Base-by-base conservation (phyloP, 306 rosid species). In the Medicago truncatula region DNA sequence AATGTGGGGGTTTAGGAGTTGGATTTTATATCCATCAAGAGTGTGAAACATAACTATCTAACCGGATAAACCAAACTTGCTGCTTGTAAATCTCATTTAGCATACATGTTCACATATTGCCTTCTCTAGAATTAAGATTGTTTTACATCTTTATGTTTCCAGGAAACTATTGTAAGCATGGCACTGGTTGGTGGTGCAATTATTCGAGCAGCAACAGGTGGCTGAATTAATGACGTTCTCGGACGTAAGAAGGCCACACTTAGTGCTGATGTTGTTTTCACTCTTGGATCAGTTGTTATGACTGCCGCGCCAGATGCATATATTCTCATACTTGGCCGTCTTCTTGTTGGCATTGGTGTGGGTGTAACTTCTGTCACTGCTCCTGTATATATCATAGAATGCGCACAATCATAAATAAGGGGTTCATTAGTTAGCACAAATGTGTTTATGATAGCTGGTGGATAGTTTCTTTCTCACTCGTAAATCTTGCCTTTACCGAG, bases 151-250 rank as follows among this genome's bases (percentile, higher is more conserved):
- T 12, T 39, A 64, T 21, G 25, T 79, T 79, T 34, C 2, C 88
- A 90, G 96, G 96, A 91, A 87, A 88, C 96, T 17, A 79, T 79
- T 28, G 96, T 88, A 8, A 90, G 96, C 86, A 88, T 88, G 93
- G 96, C 96, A 28, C 71, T 91, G 83, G 89, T 87, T 64, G 96
- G 96, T 80, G 96, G 96, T 80, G 96, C 96, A 46, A 87, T 88
- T 4, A 61, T 88, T 78, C 91, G 96, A 74, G 96, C 96, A 40
- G 82, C 93, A 58, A 71, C 85, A 15, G 96, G 91, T 43, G 96
- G 96, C 50, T 88, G 93, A 91, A 83, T 91, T 69, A 91, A 88
- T 21, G 96, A 91, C 80, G 75, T 70, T 60, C 85, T 80, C 25
- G 93, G 96, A 14, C 87, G 96, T 46, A 88, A 91, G 83, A 88